phyloP scores from a whole-genome alignment of 305 asterid genomes.

The Fraxinus dipetala region DNA sequence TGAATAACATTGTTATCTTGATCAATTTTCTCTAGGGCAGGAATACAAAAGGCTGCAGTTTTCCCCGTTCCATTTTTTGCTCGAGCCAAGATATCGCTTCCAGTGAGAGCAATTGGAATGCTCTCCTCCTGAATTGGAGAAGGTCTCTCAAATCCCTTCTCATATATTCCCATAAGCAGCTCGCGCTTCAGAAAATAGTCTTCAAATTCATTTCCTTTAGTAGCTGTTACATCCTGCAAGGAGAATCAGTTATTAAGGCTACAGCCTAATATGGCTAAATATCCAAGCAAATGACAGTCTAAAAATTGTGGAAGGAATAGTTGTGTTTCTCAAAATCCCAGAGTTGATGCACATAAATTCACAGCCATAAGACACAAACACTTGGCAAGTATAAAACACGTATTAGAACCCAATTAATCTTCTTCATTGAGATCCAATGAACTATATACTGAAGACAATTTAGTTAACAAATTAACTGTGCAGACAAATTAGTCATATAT shows the following conservation, averaged over 20 bases:
- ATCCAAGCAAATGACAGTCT: neutral
- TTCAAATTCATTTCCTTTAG: slow-evolving; percentile 92
- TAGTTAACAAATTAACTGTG: slow-evolving; percentile 2
- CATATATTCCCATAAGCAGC: slow-evolving; percentile 94
- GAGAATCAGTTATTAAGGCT: slow-evolving; percentile 15
- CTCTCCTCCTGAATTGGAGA: slow-evolving; percentile 98
- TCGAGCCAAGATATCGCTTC: slow-evolving; percentile 89
- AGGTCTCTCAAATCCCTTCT: slow-evolving; percentile 93
- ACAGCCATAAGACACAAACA: neutral
- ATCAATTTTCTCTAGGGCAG: slow-evolving; percentile 90
- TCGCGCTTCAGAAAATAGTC: slow-evolving; percentile 93
- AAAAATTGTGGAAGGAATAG: neutral
- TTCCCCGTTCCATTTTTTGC: slow-evolving; percentile 98
- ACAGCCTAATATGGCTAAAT: slow-evolving; percentile 1
- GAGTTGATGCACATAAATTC: neutral
- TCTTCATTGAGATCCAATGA: neutral
- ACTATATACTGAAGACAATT: neutral
- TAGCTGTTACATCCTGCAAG: slow-evolving; percentile 87
- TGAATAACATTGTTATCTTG: slow-evolving; percentile 81
- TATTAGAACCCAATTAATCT: neutral
- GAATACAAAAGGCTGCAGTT: slow-evolving; percentile 93
- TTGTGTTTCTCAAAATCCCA: neutral
- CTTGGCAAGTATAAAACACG: neutral
- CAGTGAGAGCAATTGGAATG: slow-evolving; percentile 90
- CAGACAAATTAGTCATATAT: neutral